Percentiles rank a stretch among this genome's conserved stretches.
phyloP scores from a whole-genome alignment of 2,329 filamentous ascomycete species.

The Pseudocercospora fijiensis region DNA sequence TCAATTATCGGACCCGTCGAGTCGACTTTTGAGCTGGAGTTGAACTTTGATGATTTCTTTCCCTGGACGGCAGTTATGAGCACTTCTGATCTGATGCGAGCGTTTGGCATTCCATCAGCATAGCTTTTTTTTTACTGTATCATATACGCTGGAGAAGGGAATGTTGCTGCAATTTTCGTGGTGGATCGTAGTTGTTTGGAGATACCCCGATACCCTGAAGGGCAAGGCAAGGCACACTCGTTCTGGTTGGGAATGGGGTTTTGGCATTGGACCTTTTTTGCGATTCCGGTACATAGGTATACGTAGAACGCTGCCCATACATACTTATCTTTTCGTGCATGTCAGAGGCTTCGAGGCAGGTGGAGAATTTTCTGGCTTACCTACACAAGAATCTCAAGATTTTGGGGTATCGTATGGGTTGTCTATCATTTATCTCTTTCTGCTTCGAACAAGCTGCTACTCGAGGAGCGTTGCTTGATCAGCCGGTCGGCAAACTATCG shows the following conservation, averaged over 20 bases:
- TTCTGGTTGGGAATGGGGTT: neutral
- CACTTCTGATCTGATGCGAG: neutral
- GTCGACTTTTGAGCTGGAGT: neutral
- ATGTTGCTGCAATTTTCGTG: slow-evolving; percentile 3
- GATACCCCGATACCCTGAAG: slow-evolving; percentile 6
- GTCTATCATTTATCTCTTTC: slow-evolving; percentile 17
- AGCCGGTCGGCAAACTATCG: slow-evolving; percentile 29
- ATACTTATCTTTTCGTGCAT: slow-evolving; percentile 1
- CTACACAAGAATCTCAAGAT: neutral
- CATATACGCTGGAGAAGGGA: neutral
- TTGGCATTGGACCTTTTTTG: neutral
- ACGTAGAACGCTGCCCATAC: slow-evolving; percentile 7
- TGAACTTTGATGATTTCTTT: neutral
- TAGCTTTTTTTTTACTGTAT: neutral
- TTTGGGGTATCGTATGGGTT: slow-evolving; percentile 16
- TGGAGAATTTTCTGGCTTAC: neutral
- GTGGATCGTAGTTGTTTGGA: slow-evolving; percentile 7
- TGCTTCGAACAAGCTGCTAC: neutral
- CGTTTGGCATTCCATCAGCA: neutral
- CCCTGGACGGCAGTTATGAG: neutral
- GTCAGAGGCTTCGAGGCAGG: no score
- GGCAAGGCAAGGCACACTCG: slow-evolving; percentile 13
- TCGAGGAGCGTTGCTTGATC: slow-evolving; percentile 38
- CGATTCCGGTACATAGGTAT: slow-evolving; percentile 9
- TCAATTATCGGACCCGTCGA: neutral